These are phyloP conservation scores for Aleurites moluccanus DNA, from an alignment of 441 rosid genomes.

Conservation along the genomic window DNA sequence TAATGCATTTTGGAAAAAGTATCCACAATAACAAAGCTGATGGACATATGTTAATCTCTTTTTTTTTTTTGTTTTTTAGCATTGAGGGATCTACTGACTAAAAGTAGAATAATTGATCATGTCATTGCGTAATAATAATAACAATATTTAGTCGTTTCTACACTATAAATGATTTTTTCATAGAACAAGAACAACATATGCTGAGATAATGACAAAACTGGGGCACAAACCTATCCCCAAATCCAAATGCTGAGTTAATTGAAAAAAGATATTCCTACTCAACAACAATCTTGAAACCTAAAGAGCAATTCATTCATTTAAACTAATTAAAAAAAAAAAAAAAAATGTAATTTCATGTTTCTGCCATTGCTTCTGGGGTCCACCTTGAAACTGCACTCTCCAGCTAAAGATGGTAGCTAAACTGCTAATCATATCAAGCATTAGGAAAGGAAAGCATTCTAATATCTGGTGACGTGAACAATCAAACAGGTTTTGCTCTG, in stretches of 20 bases:
- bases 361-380: neutral
- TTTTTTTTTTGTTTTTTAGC: no score
- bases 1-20: no score
- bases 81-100: no score
- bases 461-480: neutral
- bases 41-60: neutral
- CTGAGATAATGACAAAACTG: neutral
- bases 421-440: neutral
- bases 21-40: no score
- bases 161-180: neutral
- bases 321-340: neutral
- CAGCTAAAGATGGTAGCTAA: neutral
- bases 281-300: neutral
- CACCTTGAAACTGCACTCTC: neutral
- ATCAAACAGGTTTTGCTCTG: neutral
- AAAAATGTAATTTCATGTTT: neutral
- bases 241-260: neutral
- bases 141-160: neutral
- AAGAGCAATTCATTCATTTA: neutral
- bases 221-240: neutral
- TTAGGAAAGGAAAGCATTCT: neutral
- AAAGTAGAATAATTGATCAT: neutral
- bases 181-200: neutral
- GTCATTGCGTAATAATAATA: neutral
- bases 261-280: neutral